Evolutionary conservation across 2,329 filamentous ascomycete genomes (phyloP).

Genomic region (Dactylellina parvicollis): DNA sequence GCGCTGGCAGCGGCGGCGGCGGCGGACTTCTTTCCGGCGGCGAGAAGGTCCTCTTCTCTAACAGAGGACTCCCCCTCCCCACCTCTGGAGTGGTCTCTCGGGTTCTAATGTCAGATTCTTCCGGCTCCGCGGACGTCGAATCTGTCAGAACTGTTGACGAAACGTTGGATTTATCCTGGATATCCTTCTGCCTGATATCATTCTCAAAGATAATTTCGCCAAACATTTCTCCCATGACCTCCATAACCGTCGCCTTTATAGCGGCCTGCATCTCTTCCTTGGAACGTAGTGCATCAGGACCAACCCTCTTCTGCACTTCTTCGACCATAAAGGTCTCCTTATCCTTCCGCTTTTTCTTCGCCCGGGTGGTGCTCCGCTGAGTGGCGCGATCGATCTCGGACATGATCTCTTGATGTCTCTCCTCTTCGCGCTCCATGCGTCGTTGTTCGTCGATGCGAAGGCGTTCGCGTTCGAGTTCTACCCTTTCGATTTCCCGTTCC

Average conservation of each 20-base stretch:
- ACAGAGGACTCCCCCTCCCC: constrained; percentile 22
- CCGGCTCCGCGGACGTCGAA: constrained; percentile 4
- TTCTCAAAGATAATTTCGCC: constrained; percentile 53
- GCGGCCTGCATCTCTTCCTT: constrained; percentile 46
- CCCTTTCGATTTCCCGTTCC: constrained; percentile 40
- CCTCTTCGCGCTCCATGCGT: constrained; percentile 39
- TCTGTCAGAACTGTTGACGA: constrained; percentile 36
- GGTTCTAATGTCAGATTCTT: constrained; percentile 28
- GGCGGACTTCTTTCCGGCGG: constrained; percentile 7
- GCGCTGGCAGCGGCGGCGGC: constrained; percentile 8
- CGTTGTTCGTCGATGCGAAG: constrained; percentile 41
- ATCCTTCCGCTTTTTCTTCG: constrained; percentile 47
- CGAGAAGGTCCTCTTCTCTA: constrained; percentile 14
- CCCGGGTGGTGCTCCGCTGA: constrained; percentile 45
- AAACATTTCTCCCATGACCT: constrained; percentile 52
- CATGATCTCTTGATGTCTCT: constrained; percentile 51
- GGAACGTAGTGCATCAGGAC: constrained; percentile 38
- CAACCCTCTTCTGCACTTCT: constrained; percentile 48
- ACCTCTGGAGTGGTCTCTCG: constrained; percentile 46
- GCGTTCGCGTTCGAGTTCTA: constrained; percentile 39
- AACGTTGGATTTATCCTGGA: constrained; percentile 20
- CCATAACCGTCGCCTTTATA: constrained; percentile 46
- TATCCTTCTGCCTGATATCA: constrained; percentile 29
- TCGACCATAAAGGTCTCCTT: constrained; percentile 36
- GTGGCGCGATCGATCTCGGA: constrained; percentile 50